Evolutionary conservation across 768 basidiomycete species (phyloP).

Genomic region (Pleurotus djamor): DNA sequence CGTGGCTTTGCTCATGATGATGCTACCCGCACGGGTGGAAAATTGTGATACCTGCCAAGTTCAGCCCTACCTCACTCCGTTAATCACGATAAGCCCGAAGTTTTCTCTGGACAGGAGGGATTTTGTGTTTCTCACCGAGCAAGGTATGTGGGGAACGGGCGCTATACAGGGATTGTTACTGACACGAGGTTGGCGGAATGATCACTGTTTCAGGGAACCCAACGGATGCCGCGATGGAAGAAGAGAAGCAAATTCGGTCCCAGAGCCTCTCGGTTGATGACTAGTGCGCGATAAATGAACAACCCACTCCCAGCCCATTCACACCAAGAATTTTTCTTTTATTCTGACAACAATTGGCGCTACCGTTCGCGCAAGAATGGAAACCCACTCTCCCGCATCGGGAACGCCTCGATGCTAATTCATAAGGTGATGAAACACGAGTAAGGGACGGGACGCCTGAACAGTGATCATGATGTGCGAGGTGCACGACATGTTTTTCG

Average conservation of each 20-base stretch:
- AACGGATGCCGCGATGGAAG: conserved; percentile 3
- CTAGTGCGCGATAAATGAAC: not conserved
- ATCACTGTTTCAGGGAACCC: conserved; percentile 1
- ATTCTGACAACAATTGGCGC: not conserved
- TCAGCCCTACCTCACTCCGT: not conserved
- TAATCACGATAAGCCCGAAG: conserved; percentile 1
- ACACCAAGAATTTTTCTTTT: not conserved
- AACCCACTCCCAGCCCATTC: not conserved
- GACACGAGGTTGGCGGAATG: not conserved
- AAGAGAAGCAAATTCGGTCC: not conserved
- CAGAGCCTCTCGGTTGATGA: not conserved
- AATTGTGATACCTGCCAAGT: conserved; percentile 4
- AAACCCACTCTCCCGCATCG: conserved; percentile 1
- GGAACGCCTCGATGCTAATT: conserved; percentile 5
- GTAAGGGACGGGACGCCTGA: conserved; percentile 8
- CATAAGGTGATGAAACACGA: conserved; percentile 4
- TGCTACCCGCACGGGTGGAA: not conserved
- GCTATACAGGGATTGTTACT: not conserved
- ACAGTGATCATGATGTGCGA: conserved; percentile 1
- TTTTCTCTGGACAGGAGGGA: not conserved
- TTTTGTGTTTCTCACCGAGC: not conserved
- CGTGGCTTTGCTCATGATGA: not conserved
- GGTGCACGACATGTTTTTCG: conserved; percentile 3
- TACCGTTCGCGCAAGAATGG: not conserved
- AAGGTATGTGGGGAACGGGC: conserved; percentile 2